Conservation (phyloP, 78 protist species). For the Pigoraptor vietnamica region DNA sequence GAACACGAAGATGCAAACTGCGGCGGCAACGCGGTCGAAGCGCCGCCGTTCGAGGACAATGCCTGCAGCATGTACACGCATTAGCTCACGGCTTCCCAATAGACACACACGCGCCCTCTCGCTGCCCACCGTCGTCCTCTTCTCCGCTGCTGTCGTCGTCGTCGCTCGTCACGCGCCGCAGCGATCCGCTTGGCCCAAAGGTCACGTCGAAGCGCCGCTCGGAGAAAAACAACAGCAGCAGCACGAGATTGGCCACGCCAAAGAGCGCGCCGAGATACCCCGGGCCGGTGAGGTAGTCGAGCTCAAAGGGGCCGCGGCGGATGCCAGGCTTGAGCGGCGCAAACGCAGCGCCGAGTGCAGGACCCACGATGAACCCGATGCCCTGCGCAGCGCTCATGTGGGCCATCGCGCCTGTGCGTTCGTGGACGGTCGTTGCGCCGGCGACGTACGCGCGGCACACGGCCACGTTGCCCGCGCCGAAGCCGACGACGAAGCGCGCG, state of each 20-base stretch:
- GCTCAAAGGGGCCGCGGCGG: background rate
- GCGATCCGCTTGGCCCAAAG: background rate
- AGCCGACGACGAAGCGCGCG: conserved; percentile 32
- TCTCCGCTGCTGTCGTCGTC: background rate
- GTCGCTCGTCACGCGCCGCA: background rate
- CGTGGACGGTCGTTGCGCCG: background rate
- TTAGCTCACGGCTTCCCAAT: too few species aligned
- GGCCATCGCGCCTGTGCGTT: conserved; percentile 23
- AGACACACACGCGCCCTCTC: too few species aligned
- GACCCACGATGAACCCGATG: conserved; percentile 38
- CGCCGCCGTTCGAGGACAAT: too few species aligned
- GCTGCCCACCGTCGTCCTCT: background rate
- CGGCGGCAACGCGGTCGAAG: background rate
- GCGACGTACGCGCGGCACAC: conserved; percentile 42
- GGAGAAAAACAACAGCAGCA: conserved; percentile 3
- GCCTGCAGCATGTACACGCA: too few species aligned
- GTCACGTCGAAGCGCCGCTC: background rate
- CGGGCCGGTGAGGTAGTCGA: conserved; percentile 38
- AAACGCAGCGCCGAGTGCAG: conserved; percentile 12
- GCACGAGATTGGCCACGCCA: conserved; percentile 4
- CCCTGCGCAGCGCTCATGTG: conserved; percentile 44
- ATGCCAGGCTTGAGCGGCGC: background rate
- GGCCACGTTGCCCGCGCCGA: conserved; percentile 42
- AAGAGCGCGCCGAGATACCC: conserved; percentile 27
- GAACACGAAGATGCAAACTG: background rate